Percentiles rank a stretch among this genome's conserved stretches.
Conservation (phyloP, 1,284 basidiomycete species). For the Coniferiporia weirii region DNA sequence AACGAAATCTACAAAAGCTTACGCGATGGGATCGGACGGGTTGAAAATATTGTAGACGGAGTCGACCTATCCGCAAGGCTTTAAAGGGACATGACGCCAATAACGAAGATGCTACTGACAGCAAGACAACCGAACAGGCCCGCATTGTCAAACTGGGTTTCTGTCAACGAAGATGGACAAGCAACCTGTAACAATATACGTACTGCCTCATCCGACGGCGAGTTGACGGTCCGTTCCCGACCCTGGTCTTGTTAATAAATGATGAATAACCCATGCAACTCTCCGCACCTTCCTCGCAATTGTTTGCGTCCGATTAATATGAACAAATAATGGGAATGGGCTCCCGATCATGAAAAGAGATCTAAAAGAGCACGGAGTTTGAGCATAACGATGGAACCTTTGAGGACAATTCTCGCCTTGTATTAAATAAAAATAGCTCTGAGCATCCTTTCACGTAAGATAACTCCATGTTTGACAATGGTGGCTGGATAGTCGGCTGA, state of each 20-base stretch:
- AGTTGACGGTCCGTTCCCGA: slow-evolving; percentile 38
- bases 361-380: slow-evolving; percentile 23
- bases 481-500: slow-evolving; percentile 43
- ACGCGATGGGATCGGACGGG: slow-evolving; percentile 44
- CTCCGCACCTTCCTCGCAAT: slow-evolving; percentile 38
- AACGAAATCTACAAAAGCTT: slow-evolving; percentile 6
- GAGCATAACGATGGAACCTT: background rate
- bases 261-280: background rate
- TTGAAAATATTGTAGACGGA: slow-evolving; percentile 45
- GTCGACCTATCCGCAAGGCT: slow-evolving; percentile 27
- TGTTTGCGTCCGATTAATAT: slow-evolving; percentile 44
- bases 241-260: slow-evolving; percentile 25
- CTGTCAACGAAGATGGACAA: background rate
- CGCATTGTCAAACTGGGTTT: slow-evolving; percentile 33
- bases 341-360: slow-evolving; percentile 45
- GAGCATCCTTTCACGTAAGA: slow-evolving; percentile 21
- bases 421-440: slow-evolving; percentile 36
- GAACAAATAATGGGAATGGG: slow-evolving; percentile 46
- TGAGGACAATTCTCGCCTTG: slow-evolving; percentile 18
- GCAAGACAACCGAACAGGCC: slow-evolving; percentile 47
- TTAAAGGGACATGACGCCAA: background rate
- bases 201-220: slow-evolving; percentile 40
- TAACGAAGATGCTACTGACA: slow-evolving; percentile 13
- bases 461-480: slow-evolving; percentile 31
- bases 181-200: background rate